These are phyloP conservation scores for Spathaspora sp. DNA, from an alignment of 805 yeast genomes.

Conservation along the genomic window DNA sequence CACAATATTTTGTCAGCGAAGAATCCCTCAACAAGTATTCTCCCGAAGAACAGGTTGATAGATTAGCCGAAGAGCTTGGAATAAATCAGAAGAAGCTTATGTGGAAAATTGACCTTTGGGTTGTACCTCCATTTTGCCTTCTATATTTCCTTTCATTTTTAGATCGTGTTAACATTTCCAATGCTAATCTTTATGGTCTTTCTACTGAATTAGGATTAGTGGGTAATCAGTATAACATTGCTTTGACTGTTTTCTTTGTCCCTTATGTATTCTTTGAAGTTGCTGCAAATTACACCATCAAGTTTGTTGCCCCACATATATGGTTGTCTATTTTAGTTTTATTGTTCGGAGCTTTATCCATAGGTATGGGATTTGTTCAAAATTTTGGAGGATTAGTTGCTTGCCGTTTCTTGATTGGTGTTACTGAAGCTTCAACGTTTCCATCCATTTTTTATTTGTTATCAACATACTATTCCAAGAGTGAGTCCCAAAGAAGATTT, in stretches of 20 bases:
- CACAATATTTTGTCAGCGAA: background rate
- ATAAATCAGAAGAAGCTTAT: conserved; percentile 53
- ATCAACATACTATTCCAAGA: conserved; percentile 60
- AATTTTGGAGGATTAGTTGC: conserved; percentile 58
- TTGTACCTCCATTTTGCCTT: conserved; percentile 73
- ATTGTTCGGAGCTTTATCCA: conserved; percentile 59
- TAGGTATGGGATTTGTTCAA: conserved; percentile 62
- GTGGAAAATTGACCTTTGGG: conserved; percentile 64
- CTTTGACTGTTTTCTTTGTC: conserved; percentile 67
- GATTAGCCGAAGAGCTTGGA: conserved; percentile 29
- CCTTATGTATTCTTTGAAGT: conserved; percentile 67
- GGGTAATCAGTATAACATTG: conserved; percentile 60
- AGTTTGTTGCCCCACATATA: conserved; percentile 56
- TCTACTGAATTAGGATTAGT: conserved; percentile 48
- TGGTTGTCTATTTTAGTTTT: conserved; percentile 62
- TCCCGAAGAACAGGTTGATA: conserved; percentile 12
- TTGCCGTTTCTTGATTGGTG: conserved; percentile 63
- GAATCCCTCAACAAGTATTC: background rate
- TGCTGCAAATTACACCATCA: conserved; percentile 59
- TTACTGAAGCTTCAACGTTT: conserved; percentile 68
- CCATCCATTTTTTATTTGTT: conserved; percentile 73
- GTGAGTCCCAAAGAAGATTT: conserved; percentile 67
- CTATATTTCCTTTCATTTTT: conserved; percentile 73
- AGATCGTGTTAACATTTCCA: conserved; percentile 79
- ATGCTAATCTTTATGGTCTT: conserved; percentile 74